Evolutionary conservation across 2,329 filamentous ascomycete genomes (phyloP).

Genomic region (Fusarium paranaense): DNA sequence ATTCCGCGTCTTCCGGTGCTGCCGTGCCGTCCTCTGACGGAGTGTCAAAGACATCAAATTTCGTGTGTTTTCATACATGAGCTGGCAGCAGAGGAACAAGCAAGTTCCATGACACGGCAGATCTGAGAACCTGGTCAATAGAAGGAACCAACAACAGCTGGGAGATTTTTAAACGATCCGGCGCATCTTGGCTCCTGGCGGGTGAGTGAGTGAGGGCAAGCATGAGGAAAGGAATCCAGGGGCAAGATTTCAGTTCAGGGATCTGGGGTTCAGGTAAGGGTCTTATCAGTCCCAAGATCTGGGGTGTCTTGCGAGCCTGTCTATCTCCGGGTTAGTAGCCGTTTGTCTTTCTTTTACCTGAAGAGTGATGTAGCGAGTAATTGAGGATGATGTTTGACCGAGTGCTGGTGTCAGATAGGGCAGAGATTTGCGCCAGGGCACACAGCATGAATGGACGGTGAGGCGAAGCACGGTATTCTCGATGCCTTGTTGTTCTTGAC

Average conservation of each 20-base stretch:
- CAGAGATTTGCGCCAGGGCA: not conserved
- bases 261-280: constrained; percentile 25
- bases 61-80: not conserved
- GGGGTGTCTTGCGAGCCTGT: constrained; percentile 2
- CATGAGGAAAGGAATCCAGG: constrained; percentile 14
- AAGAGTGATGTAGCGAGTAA: not conserved
- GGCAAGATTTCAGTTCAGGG: constrained; percentile 20
- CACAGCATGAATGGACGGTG: not conserved
- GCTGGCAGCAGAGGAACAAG: not conserved
- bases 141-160: not conserved
- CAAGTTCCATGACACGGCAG: not conserved
- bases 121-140: not conserved
- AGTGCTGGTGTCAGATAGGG: not conserved
- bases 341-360: not conserved
- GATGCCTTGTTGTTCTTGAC: not conserved
- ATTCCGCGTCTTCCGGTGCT: not conserved
- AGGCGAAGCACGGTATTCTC: not conserved
- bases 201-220: not conserved
- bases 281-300: constrained; percentile 37
- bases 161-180: not conserved
- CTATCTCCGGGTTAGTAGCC: not conserved
- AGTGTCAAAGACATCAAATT: not conserved
- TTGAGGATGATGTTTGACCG: not conserved
- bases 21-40: not conserved
- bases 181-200: not conserved